Percentiles rank a stretch among this genome's conserved stretches.
Conservation (phyloP, 495 filamentous ascomycete species). For the Geoglossum glabrum region DNA sequence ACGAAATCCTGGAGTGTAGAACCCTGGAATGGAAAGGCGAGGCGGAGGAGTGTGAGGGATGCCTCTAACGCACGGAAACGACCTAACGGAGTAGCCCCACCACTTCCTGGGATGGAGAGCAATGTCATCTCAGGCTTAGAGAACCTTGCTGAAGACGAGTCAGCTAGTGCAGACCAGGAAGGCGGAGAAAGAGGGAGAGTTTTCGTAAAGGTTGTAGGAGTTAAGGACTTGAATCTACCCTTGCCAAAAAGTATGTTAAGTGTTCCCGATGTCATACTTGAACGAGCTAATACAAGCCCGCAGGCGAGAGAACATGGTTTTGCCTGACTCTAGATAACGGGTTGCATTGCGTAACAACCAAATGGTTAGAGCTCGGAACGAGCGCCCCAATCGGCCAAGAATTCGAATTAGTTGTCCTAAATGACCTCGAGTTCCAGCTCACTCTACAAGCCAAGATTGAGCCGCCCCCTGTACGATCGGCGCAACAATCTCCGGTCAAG, state of each 20-base stretch:
- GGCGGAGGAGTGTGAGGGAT: slow-evolving; percentile 44
- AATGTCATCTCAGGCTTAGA: slow-evolving; percentile 42
- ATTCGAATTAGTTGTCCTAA: slow-evolving; percentile 91
- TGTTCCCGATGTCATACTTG: not conserved
- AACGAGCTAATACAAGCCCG: not conserved
- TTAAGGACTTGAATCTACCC: slow-evolving; percentile 85
- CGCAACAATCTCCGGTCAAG: slow-evolving; percentile 35
- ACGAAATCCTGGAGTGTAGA: slow-evolving; percentile 86
- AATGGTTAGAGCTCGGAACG: slow-evolving; percentile 82
- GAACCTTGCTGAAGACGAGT: slow-evolving; percentile 36
- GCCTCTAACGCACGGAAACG: slow-evolving; percentile 43
- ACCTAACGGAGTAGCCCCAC: slow-evolving; percentile 47
- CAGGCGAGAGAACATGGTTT: slow-evolving; percentile 80
- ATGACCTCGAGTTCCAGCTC: slow-evolving; percentile 91
- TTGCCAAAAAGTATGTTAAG: slow-evolving; percentile 58
- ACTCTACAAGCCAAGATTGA: slow-evolving; percentile 91
- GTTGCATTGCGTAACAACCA: slow-evolving; percentile 89
- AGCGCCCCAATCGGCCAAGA: slow-evolving; percentile 94
- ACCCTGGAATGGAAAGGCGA: slow-evolving; percentile 71
- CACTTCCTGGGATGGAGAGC: slow-evolving; percentile 74
- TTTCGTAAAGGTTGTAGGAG: slow-evolving; percentile 92
- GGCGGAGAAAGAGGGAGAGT: slow-evolving; percentile 77
- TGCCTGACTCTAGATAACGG: slow-evolving; percentile 91
- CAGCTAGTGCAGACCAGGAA: slow-evolving; percentile 39
- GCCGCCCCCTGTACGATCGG: slow-evolving; percentile 39